Evolutionary conservation across 2,329 filamentous ascomycete genomes (phyloP).

Genomic region (Talaromyces sp.): DNA sequence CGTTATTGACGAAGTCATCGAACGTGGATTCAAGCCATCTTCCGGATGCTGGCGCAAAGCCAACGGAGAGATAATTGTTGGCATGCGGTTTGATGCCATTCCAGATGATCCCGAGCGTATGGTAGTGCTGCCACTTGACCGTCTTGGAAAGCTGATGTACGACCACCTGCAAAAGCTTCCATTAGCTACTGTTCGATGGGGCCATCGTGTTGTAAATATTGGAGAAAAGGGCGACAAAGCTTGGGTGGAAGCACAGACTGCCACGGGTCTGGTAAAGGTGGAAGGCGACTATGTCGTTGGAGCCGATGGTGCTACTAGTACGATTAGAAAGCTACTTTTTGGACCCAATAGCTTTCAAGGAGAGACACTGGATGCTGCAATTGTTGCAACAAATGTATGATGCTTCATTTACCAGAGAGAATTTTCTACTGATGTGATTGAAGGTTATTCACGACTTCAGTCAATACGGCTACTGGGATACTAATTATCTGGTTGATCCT

Average conservation of each 20-base stretch:
- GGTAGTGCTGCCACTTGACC: constrained; percentile 40
- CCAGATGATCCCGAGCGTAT: constrained; percentile 23
- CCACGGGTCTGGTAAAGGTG: constrained; percentile 1
- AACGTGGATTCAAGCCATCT: constrained; percentile 36
- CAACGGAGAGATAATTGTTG: constrained; percentile 17
- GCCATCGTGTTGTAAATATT: constrained; percentile 41
- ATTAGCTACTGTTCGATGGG: constrained; percentile 37
- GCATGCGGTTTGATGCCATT: constrained; percentile 17
- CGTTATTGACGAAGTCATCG: constrained; percentile 47
- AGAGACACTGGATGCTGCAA: constrained; percentile 55
- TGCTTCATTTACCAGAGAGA: not conserved
- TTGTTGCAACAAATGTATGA: constrained; percentile 57
- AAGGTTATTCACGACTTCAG: constrained; percentile 59
- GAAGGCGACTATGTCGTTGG: constrained; percentile 51
- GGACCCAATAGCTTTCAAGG: constrained; percentile 42
- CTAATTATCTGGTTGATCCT: constrained; percentile 56
- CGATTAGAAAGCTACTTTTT: constrained; percentile 46
- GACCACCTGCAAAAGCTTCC: constrained; percentile 29
- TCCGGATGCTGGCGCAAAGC: constrained; percentile 42
- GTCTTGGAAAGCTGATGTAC: constrained; percentile 37
- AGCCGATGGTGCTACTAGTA: constrained; percentile 44
- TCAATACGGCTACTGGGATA: constrained; percentile 26
- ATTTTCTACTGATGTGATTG: not conserved
- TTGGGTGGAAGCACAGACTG: constrained; percentile 13
- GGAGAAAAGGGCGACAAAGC: constrained; percentile 43